phyloP scores from a whole-genome alignment of 2,329 filamentous ascomycete species.

The Calonectria leucothoes region DNA sequence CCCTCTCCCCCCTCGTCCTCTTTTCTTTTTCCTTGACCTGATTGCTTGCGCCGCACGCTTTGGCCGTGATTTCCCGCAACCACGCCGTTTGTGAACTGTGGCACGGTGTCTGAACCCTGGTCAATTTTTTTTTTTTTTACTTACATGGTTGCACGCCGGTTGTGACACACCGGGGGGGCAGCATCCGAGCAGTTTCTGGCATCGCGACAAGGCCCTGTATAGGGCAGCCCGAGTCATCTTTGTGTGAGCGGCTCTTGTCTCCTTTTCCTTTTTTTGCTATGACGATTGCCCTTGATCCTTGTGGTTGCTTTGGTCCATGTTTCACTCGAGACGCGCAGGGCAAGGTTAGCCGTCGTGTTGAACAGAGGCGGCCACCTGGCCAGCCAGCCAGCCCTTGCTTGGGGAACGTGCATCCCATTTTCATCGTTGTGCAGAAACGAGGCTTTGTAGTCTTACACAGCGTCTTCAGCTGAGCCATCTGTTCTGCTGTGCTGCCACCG shows the following conservation, averaged over 20 bases:
- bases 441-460: constrained; percentile 35
- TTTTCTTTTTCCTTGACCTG: constrained; percentile 15
- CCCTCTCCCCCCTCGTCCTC: not conserved
- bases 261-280: not conserved
- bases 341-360: not conserved
- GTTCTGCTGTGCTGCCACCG: constrained; percentile 23
- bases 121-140: no score
- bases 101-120: not conserved
- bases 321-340: not conserved
- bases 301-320: not conserved
- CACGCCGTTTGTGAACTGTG: constrained; percentile 9
- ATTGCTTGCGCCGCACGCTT: constrained; percentile 13
- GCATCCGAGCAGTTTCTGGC: constrained; percentile 32
- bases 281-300: not conserved
- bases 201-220: constrained; percentile 39
- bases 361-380: not conserved
- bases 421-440: constrained; percentile 31
- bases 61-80: constrained; percentile 18
- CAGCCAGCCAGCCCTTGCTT: no score
- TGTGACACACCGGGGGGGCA: constrained; percentile 27
- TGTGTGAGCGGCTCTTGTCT: not conserved
- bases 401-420: not conserved
- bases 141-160: constrained; percentile 22
- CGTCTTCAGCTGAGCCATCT: constrained; percentile 40
- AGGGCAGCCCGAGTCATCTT: constrained; percentile 28